These are phyloP conservation scores for Aspergillus fumigatus DNA, from an alignment of 2,329 filamentous ascomycete species.

Conservation along the genomic window DNA sequence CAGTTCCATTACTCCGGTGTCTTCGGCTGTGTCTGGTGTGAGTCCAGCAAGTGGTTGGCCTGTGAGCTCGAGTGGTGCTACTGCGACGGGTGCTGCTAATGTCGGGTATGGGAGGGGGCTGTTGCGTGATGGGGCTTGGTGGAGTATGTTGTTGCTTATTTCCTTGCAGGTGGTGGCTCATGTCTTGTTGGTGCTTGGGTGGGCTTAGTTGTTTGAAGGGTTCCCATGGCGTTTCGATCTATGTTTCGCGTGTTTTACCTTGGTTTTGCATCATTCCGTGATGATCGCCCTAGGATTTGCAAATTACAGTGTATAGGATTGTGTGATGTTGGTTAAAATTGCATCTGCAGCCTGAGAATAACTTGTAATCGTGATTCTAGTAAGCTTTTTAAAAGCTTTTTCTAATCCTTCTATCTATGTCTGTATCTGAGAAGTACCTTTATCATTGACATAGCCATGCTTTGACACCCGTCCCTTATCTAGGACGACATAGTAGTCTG, in stretches of 20 bases:
- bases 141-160: background rate
- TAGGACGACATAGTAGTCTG: conserved; percentile 52
- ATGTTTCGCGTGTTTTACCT: background rate
- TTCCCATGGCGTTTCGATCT: too few species aligned
- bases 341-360: too few species aligned
- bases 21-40: background rate
- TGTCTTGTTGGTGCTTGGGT: background rate
- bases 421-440: conserved; percentile 6
- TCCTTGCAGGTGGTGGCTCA: background rate
- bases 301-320: background rate
- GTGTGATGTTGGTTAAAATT: too few species aligned
- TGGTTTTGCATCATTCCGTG: background rate
- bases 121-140: background rate
- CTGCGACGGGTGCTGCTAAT: background rate
- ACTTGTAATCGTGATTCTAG: background rate
- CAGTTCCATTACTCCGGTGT: background rate
- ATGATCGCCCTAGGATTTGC: too few species aligned
- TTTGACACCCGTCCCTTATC: conserved; percentile 46
- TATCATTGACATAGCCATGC: conserved; percentile 25
- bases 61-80: background rate
- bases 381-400: background rate
- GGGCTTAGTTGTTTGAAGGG: background rate
- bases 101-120: background rate
- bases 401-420: background rate
- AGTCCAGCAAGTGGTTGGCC: background rate